A percentile compares a stretch with the other conserved stretches of the same genome.
Evolutionary conservation across 2,329 filamentous ascomycete species (phyloP).

Genomic region (Pseudocercospora pini-densiflorae): DNA sequence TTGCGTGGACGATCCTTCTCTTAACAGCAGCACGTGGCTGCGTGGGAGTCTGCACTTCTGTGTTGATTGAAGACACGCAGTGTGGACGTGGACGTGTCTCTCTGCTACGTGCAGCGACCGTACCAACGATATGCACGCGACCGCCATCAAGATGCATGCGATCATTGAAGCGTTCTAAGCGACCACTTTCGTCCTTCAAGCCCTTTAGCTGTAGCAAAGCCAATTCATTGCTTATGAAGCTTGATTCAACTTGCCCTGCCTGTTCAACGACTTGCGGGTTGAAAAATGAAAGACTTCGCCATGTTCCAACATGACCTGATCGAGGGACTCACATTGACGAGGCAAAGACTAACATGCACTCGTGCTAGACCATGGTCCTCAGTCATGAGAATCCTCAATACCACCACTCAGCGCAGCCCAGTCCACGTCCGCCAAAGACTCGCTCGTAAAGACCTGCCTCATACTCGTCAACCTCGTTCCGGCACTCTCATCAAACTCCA

Average conservation of each 20-base stretch:
- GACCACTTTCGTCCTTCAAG: too few species aligned
- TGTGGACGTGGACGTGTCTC: too few species aligned
- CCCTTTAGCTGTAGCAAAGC: too few species aligned
- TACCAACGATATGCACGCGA: too few species aligned
- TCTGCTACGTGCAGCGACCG: too few species aligned
- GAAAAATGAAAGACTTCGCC: too few species aligned
- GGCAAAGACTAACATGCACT: background rate
- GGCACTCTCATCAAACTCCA: conserved; percentile 13
- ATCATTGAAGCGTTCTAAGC: too few species aligned
- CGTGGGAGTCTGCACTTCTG: background rate
- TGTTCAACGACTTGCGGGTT: too few species aligned
- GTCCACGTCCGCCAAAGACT: conserved; percentile 11
- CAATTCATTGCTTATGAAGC: background rate
- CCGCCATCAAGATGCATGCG: too few species aligned
- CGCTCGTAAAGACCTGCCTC: conserved; percentile 9
- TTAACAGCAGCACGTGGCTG: background rate
- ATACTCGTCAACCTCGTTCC: conserved; percentile 14
- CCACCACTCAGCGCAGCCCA: conserved; percentile 8
- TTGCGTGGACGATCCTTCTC: background rate
- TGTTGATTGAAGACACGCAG: too few species aligned
- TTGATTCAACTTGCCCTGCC: background rate
- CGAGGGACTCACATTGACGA: too few species aligned
- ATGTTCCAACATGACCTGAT: too few species aligned
- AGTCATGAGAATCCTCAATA: background rate
- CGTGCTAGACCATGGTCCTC: background rate